Evolutionary conservation across 192 early-diverging fungal genomes (phyloP).

Genomic region (Martensiomyces pterosporus): DNA sequence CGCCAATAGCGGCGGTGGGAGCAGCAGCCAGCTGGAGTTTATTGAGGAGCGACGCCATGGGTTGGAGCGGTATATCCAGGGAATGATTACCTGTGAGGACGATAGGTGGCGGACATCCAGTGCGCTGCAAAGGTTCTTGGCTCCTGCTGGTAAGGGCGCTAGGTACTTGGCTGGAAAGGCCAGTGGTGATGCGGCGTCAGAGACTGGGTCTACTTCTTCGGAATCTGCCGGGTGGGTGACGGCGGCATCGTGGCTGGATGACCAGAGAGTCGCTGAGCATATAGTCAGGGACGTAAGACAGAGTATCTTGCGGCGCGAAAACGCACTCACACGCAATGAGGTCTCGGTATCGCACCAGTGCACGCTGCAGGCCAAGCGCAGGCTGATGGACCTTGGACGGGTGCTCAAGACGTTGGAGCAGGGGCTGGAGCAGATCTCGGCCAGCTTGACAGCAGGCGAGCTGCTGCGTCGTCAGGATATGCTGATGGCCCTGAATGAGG

Average conservation of each 20-base stretch:
- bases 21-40: slow-evolving; percentile 23
- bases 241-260: slow-evolving; percentile 78
- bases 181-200: slow-evolving; percentile 21
- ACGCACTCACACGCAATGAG: slow-evolving; percentile 68
- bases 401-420: slow-evolving; percentile 52
- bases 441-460: slow-evolving; percentile 60
- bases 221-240: slow-evolving; percentile 52
- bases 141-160: slow-evolving; percentile 27
- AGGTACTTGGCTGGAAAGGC: slow-evolving; percentile 55
- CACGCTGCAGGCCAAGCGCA: slow-evolving; percentile 72
- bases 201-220: slow-evolving; percentile 21
- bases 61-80: slow-evolving; percentile 74
- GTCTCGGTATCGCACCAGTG: slow-evolving; percentile 74
- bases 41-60: slow-evolving; percentile 70
- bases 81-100: slow-evolving; percentile 67
- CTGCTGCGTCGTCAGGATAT: slow-evolving; percentile 73
- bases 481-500: slow-evolving; percentile 67
- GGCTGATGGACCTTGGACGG: slow-evolving; percentile 54
- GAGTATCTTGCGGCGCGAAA: slow-evolving; percentile 67
- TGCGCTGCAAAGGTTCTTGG: slow-evolving; percentile 73
- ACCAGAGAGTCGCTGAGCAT: slow-evolving; percentile 59
- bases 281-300: slow-evolving; percentile 69
- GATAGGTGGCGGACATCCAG: slow-evolving; percentile 70
- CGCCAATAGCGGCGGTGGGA: slow-evolving; percentile 9
- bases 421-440: slow-evolving; percentile 37